These are phyloP conservation scores for Stipa capillata DNA, from an alignment of 176 grass and related monocot species.

Conservation along the genomic window DNA sequence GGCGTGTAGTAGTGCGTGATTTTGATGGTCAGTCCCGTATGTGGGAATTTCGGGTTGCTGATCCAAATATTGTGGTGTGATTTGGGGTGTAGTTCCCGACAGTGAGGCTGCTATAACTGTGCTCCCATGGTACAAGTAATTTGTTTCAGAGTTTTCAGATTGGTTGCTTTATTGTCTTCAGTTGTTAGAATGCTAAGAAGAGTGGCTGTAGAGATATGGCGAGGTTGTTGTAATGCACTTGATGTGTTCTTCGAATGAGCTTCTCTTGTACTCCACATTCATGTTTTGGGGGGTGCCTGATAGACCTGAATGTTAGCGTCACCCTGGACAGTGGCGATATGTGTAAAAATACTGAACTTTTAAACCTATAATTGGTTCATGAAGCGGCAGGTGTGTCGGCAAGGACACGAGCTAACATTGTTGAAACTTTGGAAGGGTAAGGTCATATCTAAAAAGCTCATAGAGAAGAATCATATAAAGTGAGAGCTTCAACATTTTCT, in stretches of 20 bases:
- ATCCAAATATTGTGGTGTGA: not conserved
- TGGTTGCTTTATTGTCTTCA: not conserved
- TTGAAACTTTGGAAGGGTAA: not conserved
- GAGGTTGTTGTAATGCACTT: not conserved
- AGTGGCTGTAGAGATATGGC: not conserved
- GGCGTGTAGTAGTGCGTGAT: not conserved
- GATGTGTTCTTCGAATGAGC: not conserved
- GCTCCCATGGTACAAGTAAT: not conserved
- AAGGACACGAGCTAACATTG: not conserved
- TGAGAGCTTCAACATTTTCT: not conserved
- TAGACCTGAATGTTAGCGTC: not conserved
- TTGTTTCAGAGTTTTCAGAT: no score
- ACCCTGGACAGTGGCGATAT: not conserved
- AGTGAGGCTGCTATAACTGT: not conserved
- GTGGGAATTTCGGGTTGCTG: not conserved
- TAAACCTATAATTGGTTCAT: not conserved
- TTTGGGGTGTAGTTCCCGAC: not conserved
- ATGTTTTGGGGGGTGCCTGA: not conserved
- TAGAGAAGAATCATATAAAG: not conserved
- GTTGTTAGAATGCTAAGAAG: not conserved
- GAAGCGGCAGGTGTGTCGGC: not conserved
- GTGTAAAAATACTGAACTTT: not conserved
- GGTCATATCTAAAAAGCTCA: not conserved
- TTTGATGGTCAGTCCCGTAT: not conserved
- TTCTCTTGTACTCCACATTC: not conserved